A percentile compares a stretch with the other conserved stretches of the same genome.
Evolutionary conservation across 768 basidiomycete species (phyloP).

Genomic region (Suillus lakei): DNA sequence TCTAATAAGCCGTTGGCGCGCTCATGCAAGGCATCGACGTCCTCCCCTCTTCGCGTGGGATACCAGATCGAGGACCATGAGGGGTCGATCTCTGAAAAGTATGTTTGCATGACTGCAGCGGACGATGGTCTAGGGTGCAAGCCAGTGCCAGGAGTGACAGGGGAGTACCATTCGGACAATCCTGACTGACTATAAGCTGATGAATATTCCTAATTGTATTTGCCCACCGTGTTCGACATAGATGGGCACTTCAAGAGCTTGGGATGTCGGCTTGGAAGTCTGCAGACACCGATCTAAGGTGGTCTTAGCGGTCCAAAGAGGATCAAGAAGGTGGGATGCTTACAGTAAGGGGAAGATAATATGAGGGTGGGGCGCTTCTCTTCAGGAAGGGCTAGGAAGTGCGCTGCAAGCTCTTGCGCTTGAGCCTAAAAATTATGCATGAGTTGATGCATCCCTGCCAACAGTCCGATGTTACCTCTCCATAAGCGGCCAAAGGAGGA

Average conservation of each 20-base stretch:
- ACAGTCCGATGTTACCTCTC: conserved; percentile 51
- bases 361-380: conserved; percentile 75
- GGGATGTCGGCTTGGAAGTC: conserved; percentile 69
- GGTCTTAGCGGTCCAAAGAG: background rate
- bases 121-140: conserved; percentile 75
- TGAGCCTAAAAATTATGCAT: conserved; percentile 51
- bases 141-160: conserved; percentile 65
- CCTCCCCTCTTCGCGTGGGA: conserved; percentile 76
- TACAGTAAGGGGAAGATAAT: conserved; percentile 87
- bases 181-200: conserved; percentile 41
- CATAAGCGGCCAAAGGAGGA: conserved; percentile 73
- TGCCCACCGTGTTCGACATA: conserved; percentile 75
- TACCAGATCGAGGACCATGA: conserved; percentile 68
- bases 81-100: conserved; percentile 62
- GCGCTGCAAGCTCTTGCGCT: conserved; percentile 71
- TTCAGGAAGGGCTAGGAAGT: conserved; percentile 67
- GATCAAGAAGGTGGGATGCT: conserved; percentile 16
- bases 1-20: conserved; percentile 58
- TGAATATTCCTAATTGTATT: background rate
- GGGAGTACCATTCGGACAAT: conserved; percentile 81
- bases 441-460: background rate
- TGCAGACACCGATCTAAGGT: conserved; percentile 83
- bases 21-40: conserved; percentile 61
- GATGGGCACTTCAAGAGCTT: conserved; percentile 67
- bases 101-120: conserved; percentile 54